Base-by-base conservation (phyloP, 2,329 filamentous ascomycete species). In the Diaporthe sp. region DNA sequence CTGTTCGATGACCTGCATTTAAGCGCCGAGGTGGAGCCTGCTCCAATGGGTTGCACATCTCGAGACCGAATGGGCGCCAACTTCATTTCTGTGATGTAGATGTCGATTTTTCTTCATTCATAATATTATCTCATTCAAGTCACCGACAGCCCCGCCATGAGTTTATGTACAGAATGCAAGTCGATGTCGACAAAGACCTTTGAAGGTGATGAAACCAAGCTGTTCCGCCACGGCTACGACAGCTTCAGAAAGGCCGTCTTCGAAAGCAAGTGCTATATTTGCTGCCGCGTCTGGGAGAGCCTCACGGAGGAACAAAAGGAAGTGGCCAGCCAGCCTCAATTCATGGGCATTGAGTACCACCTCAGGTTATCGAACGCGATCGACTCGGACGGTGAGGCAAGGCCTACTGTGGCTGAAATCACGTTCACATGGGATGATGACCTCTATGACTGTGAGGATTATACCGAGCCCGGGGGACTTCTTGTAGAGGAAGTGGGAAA, bases 381-480 rank as follows among this genome's bases (percentile, higher is more conserved):
- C 28, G 28, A 28, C 28, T 28, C 28, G 28, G 28, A 28, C 28
- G 28, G 28, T 28, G 28, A 28, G 28, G 28, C 28, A 28, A 28
- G 28, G 28, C 28, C 28, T 28, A 28, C 28, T 28, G 28, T 28
- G 28, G 28, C 28, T 28, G 28, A 28, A 28, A 28, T 28, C 28
- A 28, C 28, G 28, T 28, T 28, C 28, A 28, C 28, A 28, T 28
- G 28, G 28, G 28, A 28, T 7, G 71, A 76, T 15, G 75, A 76
- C 12, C 34, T 76, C 0, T 76, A 17, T 2, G 71, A 74, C 25
- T 71, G 63, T 17, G 75, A 76, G 8, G 75, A 74, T 3, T 74
- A 71, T 8, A 34, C 53, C 3, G 8, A 8, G 12, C 39, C 67
- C 3, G 75, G 75, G 0, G 75, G 28, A 28, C 28, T 28, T 28